Percentiles rank a stretch among this genome's conserved stretches.
These are phyloP conservation scores for Cryomyces minteri DNA, from an alignment of 495 filamentous ascomycete species.

Conservation along the genomic window DNA sequence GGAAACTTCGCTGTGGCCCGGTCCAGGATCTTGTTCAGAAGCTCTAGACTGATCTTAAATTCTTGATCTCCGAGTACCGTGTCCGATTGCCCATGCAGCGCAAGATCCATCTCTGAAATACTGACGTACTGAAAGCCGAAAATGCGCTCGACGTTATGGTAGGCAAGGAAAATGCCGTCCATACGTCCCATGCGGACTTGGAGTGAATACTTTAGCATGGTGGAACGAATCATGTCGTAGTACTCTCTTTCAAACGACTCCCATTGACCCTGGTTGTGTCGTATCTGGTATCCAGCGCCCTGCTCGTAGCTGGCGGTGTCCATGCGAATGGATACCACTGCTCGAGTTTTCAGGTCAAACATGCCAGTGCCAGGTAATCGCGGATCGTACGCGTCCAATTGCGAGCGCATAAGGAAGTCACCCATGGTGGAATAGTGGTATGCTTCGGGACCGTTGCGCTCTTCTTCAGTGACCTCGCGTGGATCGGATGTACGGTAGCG, in stretches of 20 bases:
- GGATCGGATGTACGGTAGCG: slow-evolving; percentile 52
- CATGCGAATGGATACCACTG: slow-evolving; percentile 82
- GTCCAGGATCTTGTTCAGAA: slow-evolving; percentile 64
- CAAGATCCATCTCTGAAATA: slow-evolving; percentile 67
- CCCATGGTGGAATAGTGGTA: slow-evolving; percentile 78
- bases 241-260: slow-evolving; percentile 92
- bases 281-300: slow-evolving; percentile 81
- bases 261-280: slow-evolving; percentile 47
- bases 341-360: slow-evolving; percentile 94
- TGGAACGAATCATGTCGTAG: slow-evolving; percentile 87
- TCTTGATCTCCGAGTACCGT: slow-evolving; percentile 62
- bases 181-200: slow-evolving; percentile 94
- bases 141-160: slow-evolving; percentile 84
- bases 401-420: slow-evolving; percentile 91
- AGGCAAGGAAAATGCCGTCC: slow-evolving; percentile 98
- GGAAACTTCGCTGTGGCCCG: slow-evolving; percentile 56
- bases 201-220: slow-evolving; percentile 91
- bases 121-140: slow-evolving; percentile 96
- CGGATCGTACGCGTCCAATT: slow-evolving; percentile 81
- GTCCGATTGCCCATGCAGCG: slow-evolving; percentile 56
- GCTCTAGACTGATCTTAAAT: slow-evolving; percentile 57
- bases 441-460: slow-evolving; percentile 39
- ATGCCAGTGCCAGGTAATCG: slow-evolving; percentile 80
- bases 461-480: slow-evolving; percentile 43
- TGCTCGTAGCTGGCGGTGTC: slow-evolving; percentile 48